Percentiles rank a stretch among this genome's conserved stretches.
Conservation (phyloP, 2,329 filamentous ascomycete genomes). For the Fusarium sarcochroum region DNA sequence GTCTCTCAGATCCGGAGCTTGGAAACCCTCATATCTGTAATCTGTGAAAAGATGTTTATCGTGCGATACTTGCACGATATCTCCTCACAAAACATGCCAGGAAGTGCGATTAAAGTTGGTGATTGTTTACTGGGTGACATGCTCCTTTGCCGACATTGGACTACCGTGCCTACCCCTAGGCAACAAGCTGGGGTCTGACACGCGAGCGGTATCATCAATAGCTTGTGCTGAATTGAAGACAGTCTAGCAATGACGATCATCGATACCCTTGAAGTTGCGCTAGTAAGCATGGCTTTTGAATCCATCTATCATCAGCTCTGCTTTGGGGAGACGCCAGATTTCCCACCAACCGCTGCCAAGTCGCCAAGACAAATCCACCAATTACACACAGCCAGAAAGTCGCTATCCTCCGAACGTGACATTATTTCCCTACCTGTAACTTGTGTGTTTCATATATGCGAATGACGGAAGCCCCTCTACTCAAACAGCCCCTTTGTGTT, state of each 20-base stretch:
- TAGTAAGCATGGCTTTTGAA: conserved; percentile 1
- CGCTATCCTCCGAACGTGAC: background rate
- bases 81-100: background rate
- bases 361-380: conserved; percentile 18
- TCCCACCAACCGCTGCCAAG: conserved; percentile 31
- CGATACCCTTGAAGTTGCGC: background rate
- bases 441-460: conserved; percentile 20
- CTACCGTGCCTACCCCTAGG: background rate
- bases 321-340: conserved; percentile 2
- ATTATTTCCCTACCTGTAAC: background rate
- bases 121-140: background rate
- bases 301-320: conserved; percentile 21
- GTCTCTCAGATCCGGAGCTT: too few relatives aligned
- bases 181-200: background rate
- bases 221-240: background rate
- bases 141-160: too few relatives aligned
- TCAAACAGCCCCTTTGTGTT: background rate
- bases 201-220: background rate
- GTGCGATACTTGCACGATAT: background rate
- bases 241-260: background rate
- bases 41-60: background rate
- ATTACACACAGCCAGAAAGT: background rate
- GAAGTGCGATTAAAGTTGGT: background rate
- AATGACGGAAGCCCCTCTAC: background rate
- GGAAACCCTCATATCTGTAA: background rate